Evolutionary conservation across 2,329 filamentous ascomycete genomes (phyloP).

Genomic region (Aspergillus quadricinctus): DNA sequence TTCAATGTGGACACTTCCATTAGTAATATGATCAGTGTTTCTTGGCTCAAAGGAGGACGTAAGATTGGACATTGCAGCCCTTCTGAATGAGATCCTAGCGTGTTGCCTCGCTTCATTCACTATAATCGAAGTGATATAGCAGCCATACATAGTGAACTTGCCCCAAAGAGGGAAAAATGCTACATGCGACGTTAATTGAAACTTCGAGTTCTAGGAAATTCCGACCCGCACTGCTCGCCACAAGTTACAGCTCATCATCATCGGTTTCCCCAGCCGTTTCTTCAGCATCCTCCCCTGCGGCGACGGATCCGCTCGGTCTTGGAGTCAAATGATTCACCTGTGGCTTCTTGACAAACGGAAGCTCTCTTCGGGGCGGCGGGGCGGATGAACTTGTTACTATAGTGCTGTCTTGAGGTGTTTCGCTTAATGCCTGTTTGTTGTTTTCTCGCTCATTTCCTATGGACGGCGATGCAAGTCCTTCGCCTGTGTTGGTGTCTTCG

Average conservation of each 20-base stretch:
- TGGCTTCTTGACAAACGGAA: slow-evolving; percentile 36
- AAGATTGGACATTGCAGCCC: neutral
- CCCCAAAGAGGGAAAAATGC: too few relatives aligned
- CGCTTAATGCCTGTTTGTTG: neutral
- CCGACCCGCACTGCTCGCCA: neutral
- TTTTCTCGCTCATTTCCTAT: neutral
- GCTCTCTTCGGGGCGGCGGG: slow-evolving; percentile 38
- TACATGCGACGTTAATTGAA: neutral
- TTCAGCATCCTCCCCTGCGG: slow-evolving; percentile 14
- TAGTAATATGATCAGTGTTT: neutral
- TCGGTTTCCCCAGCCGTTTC: slow-evolving; percentile 34
- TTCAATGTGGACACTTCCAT: slow-evolving; percentile 3
- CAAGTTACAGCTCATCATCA: slow-evolving; percentile 38
- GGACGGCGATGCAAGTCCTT: slow-evolving; percentile 12
- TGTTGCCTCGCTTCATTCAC: neutral
- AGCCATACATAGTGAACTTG: neutral
- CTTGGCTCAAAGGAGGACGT: neutral
- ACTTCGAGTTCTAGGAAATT: neutral
- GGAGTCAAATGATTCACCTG: slow-evolving; percentile 2
- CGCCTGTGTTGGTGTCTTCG: slow-evolving; percentile 27
- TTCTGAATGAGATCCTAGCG: neutral
- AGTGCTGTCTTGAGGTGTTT: slow-evolving; percentile 3
- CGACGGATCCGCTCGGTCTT: neutral
- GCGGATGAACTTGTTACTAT: slow-evolving; percentile 11
- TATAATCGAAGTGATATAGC: neutral